Evolutionary conservation across 441 rosid species (phyloP), one percentile per base, ranked within the genome.

Genomic region (Syzygium malaccense): DNA sequence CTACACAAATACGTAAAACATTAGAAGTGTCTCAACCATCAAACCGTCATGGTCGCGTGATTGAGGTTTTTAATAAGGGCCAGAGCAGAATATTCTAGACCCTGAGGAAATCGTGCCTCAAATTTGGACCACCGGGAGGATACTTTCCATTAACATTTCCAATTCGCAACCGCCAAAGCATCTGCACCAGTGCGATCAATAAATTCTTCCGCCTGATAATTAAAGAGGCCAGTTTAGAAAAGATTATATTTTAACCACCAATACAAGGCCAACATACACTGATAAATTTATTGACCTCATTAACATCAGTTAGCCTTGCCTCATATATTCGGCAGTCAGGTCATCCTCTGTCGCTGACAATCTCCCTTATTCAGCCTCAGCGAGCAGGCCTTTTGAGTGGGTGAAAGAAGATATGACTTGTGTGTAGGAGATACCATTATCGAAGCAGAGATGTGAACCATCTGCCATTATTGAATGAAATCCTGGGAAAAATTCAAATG

Each of bases 61-160:
- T 62, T 4, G 3, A 41, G 28, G 32, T 5, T 86, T 28, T 18
- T 25, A 54, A 11, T 32, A 33, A 54, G 25, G 37, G 56, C 23
- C 62, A 19, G 18, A 25, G 48, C 41, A 62, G 49, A 28, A 79
- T 30, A 11, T 64, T n/a, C 55, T n/a, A 86, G 32, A 97, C 99
- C 96, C 96, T 91, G 5, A 97, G 97, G 90, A 98, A 91, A 93
- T 97, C 98, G 84, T 96, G 95, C 90, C 94, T 94, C 90, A 96
- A 97, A 90, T 93, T 93, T 83, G 99, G 99, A 87, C 99, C 98
- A 58, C 93, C 92, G 86, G 95, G 90, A 28, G 99, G 98, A 92
- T 97, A 98, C 90, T 98, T 98, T 86, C 98, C 99, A 91, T 93
- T 98, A 85, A 97, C 96, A 92, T 98, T 98, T 57, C 99, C 99